Percentiles rank a stretch among this genome's conserved stretches.
Evolutionary conservation across 1,284 basidiomycete species (phyloP).

Genomic region (Ustilago esculenta): DNA sequence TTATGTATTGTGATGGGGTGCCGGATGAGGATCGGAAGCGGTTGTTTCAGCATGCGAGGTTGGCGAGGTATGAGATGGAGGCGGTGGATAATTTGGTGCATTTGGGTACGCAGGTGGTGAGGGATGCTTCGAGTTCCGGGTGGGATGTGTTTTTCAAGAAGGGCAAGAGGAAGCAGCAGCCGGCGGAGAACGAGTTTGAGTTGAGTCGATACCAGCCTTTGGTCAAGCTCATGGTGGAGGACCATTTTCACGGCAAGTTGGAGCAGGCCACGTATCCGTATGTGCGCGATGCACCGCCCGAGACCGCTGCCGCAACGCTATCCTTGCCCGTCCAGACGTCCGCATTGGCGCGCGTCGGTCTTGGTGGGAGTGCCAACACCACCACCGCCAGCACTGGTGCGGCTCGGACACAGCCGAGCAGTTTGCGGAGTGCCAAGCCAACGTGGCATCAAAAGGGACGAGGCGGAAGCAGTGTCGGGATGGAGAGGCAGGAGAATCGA

Average conservation of each 20-base stretch:
- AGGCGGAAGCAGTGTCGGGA: conserved; percentile 26
- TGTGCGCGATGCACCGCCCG: conserved; percentile 82
- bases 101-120: conserved; percentile 83
- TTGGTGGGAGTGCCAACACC: conserved; percentile 8
- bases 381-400: too few relatives aligned
- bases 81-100: conserved; percentile 87
- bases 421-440: conserved; percentile 55
- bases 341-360: conserved; percentile 37
- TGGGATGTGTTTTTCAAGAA: conserved; percentile 68
- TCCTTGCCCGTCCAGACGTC: conserved; percentile 35
- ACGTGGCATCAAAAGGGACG: conserved; percentile 58
- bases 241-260: conserved; percentile 81
- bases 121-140: conserved; percentile 69
- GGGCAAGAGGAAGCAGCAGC: conserved; percentile 78
- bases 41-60: conserved; percentile 93
- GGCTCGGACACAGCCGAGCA: conserved; percentile 33
- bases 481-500: conserved; percentile 71
- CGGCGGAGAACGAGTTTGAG: conserved; percentile 87
- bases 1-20: conserved; percentile 93
- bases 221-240: conserved; percentile 86
- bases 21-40: conserved; percentile 95
- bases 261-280: conserved; percentile 87
- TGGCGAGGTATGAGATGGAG: conserved; percentile 89
- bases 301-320: conserved; percentile 43
- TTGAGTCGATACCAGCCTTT: conserved; percentile 92